These are phyloP conservation scores for Rhynchospora breviuscula DNA, from an alignment of 176 grass and related monocot genomes.

Conservation along the genomic window DNA sequence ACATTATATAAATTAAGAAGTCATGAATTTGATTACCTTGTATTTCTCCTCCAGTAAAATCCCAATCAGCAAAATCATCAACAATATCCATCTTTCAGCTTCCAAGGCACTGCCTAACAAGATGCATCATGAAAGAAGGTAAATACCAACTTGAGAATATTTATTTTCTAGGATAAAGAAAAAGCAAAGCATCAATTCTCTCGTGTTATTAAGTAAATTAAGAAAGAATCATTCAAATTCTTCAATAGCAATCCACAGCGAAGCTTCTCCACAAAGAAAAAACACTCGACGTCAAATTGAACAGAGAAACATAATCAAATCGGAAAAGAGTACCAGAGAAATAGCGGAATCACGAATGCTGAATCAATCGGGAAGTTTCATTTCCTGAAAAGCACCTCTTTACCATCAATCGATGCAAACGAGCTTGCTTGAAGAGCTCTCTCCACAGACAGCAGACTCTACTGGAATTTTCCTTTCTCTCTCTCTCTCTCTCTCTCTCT, in stretches of 20 bases:
- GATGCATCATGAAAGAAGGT: background rate
- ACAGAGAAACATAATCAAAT: background rate
- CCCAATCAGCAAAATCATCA: constrained; percentile 1
- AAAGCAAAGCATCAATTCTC: background rate
- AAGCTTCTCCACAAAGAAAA: background rate
- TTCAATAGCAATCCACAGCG: background rate
- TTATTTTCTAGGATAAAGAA: background rate
- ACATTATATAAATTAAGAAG: constrained; percentile 1
- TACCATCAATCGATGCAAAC: too few relatives aligned
- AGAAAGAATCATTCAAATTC: background rate
- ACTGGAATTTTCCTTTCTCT: too few relatives aligned
- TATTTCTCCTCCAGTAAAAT: background rate
- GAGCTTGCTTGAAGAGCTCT: too few relatives aligned
- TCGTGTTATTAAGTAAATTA: background rate
- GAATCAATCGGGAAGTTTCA: background rate
- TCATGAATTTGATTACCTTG: background rate
- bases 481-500: too few relatives aligned
- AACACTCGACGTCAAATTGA: background rate
- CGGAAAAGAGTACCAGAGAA: background rate
- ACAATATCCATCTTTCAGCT: background rate
- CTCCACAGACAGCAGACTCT: too few relatives aligned
- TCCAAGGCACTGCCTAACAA: background rate
- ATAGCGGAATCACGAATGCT: background rate
- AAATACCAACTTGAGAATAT: background rate
- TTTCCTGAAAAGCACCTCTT: background rate